Base-by-base conservation (phyloP, 75 land plant genomes). In the Gnetum montanum region DNA sequence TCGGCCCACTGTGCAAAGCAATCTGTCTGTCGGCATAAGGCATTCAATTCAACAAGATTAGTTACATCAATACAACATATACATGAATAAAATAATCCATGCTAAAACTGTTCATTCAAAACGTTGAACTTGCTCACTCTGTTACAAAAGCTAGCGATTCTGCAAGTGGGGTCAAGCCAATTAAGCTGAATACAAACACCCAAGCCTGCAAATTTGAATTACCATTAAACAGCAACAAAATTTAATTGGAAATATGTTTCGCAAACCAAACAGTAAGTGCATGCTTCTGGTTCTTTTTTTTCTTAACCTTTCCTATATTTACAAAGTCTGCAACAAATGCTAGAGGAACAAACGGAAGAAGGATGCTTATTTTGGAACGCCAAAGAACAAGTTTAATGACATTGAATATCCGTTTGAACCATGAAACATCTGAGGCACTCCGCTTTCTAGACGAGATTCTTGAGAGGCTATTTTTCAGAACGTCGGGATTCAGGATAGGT, bases 141-240 rank as follows among this genome's bases (percentile, higher is more conserved):
- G 99, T 95, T 12, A 90, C 67, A 61, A 90, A 95, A 67, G 91
- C 85, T 38, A 95, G 76, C n/a, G 91, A 78, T 54, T 93, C 99
- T 4, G 96, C 99, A 13, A 95, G 75, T 1, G 91, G 99, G 0
- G 80, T 66, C 18, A 95, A 79, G 19, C 85, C 99, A 27, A 95
- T 63, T 40, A 95, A 72, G 44, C 99, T 90, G 52, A 81, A 54
- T 27, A 72, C 43, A 44, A 95, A 95, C 6, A 90, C 54, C 91
- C 84, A 90, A 11, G 77, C 88, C 99, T 94, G 81, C 35, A 35
- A 55, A 74, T 0, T 1, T 25, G 12, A 23, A 12, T 5, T 8
- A 3, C 11, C 12, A 25, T 18, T 22, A 23, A 23, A 25, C 0
- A 48, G 4, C 10, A 2, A 0, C 7, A 48, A 12, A 25, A 12